Evolutionary conservation across 2,329 filamentous ascomycete species (phyloP).

Genomic region (Cytospora leucostoma): DNA sequence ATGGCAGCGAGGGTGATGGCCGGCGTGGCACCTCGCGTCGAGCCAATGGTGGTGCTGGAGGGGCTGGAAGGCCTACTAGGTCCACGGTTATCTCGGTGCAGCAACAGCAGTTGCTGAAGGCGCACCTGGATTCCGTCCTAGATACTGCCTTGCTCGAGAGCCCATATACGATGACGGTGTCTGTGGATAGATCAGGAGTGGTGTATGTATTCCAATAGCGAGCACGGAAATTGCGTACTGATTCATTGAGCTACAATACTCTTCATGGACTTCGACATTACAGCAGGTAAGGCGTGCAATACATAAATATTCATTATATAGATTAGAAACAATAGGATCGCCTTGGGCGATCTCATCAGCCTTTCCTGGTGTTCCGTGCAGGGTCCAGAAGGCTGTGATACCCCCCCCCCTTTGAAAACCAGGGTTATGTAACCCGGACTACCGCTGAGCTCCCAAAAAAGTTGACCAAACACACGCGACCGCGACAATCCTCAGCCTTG

Average conservation of each 20-base stretch:
- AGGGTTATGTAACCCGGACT: neutral
- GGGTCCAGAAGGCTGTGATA: neutral
- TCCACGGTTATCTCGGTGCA: slow-evolving; percentile 85
- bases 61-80: slow-evolving; percentile 56
- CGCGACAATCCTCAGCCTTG: slow-evolving; percentile 10
- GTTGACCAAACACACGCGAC: slow-evolving; percentile 18
- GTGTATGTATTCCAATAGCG: slow-evolving; percentile 76
- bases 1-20: slow-evolving; percentile 33
- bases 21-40: slow-evolving; percentile 16
- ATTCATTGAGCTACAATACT: neutral
- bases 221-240: neutral
- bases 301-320: neutral
- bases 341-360: neutral
- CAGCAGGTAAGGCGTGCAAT: neutral
- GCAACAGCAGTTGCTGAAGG: slow-evolving; percentile 82
- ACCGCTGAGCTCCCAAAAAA: neutral
- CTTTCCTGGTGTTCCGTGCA: neutral
- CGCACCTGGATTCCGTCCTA: slow-evolving; percentile 83
- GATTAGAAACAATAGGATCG: slow-evolving; percentile 6
- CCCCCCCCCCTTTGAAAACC: neutral
- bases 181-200: slow-evolving; percentile 83
- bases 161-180: slow-evolving; percentile 91
- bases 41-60: slow-evolving; percentile 10
- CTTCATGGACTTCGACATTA: neutral
- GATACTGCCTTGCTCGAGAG: slow-evolving; percentile 87